Evolutionary conservation across 192 early-diverging fungal genomes (phyloP).

Genomic region (Backusella macrospora): DNA sequence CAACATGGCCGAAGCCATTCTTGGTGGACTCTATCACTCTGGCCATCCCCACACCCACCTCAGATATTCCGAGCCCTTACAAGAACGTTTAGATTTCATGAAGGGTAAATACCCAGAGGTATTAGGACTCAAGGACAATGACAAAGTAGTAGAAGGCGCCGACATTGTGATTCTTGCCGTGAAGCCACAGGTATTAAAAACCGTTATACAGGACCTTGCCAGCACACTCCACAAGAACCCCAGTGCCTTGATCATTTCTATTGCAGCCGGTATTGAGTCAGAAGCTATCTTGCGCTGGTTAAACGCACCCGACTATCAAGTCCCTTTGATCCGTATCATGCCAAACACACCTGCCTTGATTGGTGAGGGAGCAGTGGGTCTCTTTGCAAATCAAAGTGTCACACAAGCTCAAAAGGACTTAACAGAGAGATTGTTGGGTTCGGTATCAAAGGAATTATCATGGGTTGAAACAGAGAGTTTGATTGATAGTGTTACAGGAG

Average conservation of each 20-base stretch:
- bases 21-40: conserved; percentile 82
- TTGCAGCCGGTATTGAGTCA: conserved; percentile 87
- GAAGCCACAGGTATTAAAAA: conserved; percentile 86
- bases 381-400: conserved; percentile 68
- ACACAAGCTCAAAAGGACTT: conserved; percentile 60
- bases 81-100: conserved; percentile 65
- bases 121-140: conserved; percentile 62
- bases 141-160: conserved; percentile 59
- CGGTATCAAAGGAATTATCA: conserved; percentile 72
- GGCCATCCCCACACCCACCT: conserved; percentile 70
- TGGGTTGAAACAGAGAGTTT: conserved; percentile 78
- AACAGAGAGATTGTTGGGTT: conserved; percentile 69
- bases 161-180: conserved; percentile 87
- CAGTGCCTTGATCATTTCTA: conserved; percentile 79
- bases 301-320: conserved; percentile 19
- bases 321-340: conserved; percentile 70
- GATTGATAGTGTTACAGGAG: conserved; percentile 82
- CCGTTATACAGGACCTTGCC: conserved; percentile 61
- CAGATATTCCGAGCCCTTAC: conserved; percentile 79
- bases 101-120: conserved; percentile 63
- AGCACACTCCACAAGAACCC: conserved; percentile 47
- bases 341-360: conserved; percentile 93
- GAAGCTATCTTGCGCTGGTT: conserved; percentile 81
- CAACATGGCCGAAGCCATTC: conserved; percentile 94
- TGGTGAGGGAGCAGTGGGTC: conserved; percentile 80